Evolutionary conservation across 305 asterid genomes (phyloP), one percentile per base, ranked within the genome.

Genomic region (Fraxinus baroniana): DNA sequence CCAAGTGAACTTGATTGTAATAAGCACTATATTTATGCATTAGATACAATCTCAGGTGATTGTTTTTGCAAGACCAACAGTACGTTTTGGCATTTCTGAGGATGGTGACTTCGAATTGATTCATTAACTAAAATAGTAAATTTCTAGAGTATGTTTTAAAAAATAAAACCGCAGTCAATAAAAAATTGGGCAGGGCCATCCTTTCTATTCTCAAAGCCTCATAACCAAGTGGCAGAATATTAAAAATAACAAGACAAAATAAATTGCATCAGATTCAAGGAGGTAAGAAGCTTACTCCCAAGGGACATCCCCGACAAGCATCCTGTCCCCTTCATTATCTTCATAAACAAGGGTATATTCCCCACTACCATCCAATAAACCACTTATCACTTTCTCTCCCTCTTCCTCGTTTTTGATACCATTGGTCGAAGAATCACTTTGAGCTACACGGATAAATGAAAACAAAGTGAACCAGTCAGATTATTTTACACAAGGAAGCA

Each of bases 281-380:
- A 57, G 35, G 44, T 36, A 81, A 80, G 89, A 90, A 87, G 91
- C 97, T 90, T 93, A 95, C 98, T 88, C 91, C 98, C 98, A 95
- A 79, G 97, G 97, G 85, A 94, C 98, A 90, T 94, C 98, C 75
- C 97, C 97, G 81, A 93, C 98, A 83, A 95, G 98, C 98, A 93
- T 94, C 85, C 94, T 94, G 88, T 95, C 98, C 75, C 98, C 98
- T 91, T 95, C 98, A 80, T 95, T 91, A 91, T 95, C 98, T 87
- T 95, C 98, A 87, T 93, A 95, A 41, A 95, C 97, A 39, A 95
- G 97, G 76, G 98, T 92, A 92, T 93, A 95, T 92, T 92, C 98
- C 60, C 98, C 98, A 86, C 94, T 91, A 44, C 98, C 93, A 28
- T 94, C 95, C 89, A 95, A 86, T 41, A 94, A 81, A 5, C 98